phyloP scores from a whole-genome alignment of 768 basidiomycete genomes.

The Boletus reticulatus region DNA sequence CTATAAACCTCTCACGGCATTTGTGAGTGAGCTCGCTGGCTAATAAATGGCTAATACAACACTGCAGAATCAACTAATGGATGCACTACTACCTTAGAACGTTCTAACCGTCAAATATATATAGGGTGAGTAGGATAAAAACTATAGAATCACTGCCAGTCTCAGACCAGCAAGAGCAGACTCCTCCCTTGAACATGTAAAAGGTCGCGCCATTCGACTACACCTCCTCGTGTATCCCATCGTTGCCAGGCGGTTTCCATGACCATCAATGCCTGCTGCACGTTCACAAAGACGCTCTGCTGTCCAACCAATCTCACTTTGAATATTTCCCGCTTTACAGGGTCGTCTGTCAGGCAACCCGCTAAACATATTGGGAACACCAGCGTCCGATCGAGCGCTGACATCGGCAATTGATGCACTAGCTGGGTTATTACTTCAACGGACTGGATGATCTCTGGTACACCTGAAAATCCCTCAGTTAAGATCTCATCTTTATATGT shows the following conservation, averaged over 20 bases:
- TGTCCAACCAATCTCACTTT: constrained; percentile 53
- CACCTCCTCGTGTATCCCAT: constrained; percentile 51
- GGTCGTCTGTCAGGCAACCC: constrained; percentile 71
- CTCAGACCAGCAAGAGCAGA: constrained; percentile 31
- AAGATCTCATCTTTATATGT: neutral
- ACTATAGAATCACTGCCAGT: neutral
- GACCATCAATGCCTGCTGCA: constrained; percentile 53
- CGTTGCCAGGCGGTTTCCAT: constrained; percentile 74
- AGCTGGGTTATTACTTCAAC: constrained; percentile 54
- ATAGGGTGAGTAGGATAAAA: constrained; percentile 20
- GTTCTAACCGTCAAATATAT: constrained; percentile 5
- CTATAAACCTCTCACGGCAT: neutral
- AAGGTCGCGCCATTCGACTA: constrained; percentile 61
- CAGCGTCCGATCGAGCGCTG: constrained; percentile 62
- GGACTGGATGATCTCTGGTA: constrained; percentile 64
- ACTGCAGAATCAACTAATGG: constrained; percentile 12
- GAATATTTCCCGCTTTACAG: constrained; percentile 53
- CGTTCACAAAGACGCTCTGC: constrained; percentile 59
- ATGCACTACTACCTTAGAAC: constrained; percentile 14
- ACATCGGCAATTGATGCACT: constrained; percentile 52
- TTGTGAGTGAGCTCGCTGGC: constrained; percentile 2
- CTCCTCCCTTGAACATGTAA: constrained; percentile 32
- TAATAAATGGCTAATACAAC: constrained; percentile 12
- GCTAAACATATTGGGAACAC: constrained; percentile 74
- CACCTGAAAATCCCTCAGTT: constrained; percentile 43